Conservation (phyloP, 2,329 filamentous ascomycete genomes). For the Pseudocercospora pini-densiflorae region DNA sequence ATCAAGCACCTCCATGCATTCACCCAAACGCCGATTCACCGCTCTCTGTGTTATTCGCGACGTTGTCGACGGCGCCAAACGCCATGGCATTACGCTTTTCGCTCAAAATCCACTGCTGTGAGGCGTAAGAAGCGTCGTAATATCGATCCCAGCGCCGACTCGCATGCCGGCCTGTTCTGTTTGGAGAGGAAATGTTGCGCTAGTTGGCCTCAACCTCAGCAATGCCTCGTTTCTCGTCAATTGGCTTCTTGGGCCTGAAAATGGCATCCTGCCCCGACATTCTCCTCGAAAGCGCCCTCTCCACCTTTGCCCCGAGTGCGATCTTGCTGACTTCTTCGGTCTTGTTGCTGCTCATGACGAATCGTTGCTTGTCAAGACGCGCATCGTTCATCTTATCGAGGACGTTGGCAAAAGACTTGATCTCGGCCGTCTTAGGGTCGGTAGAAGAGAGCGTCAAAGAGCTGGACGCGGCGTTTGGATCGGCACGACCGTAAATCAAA, state of each 20-base stretch:
- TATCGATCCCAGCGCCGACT: not conserved
- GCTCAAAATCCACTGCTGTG: constrained; percentile 9
- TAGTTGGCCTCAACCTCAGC: constrained; percentile 23
- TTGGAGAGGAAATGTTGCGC: constrained; percentile 2
- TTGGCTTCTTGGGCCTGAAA: constrained; percentile 54
- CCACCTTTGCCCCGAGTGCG: constrained; percentile 86
- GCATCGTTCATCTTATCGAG: constrained; percentile 90
- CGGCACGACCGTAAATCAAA: constrained; percentile 24
- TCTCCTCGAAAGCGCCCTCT: constrained; percentile 81
- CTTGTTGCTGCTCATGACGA: constrained; percentile 78
- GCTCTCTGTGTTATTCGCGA: not conserved
- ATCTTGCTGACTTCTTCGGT: constrained; percentile 81
- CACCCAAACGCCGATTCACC: not conserved
- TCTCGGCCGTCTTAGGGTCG: constrained; percentile 63
- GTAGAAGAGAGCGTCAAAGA: constrained; percentile 36
- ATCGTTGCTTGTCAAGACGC: constrained; percentile 80
- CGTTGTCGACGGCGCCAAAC: not conserved
- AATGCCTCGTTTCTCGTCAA: constrained; percentile 29
- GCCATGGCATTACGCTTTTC: not conserved
- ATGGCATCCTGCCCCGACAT: constrained; percentile 90
- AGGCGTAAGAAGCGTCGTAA: constrained; percentile 3
- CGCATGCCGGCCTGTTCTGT: constrained; percentile 12
- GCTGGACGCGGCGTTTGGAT: constrained; percentile 29
- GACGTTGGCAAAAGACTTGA: constrained; percentile 77
- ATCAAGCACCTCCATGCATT: constrained; percentile 7